These are phyloP conservation scores for Rosa multiflora DNA, from an alignment of 306 rosid species.

Conservation along the genomic window DNA sequence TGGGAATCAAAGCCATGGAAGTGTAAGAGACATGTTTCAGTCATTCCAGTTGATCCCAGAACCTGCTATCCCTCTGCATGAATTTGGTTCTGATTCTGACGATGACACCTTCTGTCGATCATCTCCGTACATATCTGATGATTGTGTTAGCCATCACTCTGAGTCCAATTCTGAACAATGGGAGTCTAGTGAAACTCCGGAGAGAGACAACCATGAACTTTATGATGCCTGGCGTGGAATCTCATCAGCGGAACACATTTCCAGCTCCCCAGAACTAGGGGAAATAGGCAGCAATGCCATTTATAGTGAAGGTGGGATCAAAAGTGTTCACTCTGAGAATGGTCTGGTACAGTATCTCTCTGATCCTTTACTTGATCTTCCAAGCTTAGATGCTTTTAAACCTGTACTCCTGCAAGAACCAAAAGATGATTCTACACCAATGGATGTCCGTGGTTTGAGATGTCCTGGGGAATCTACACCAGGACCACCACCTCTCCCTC, in stretches of 20 bases:
- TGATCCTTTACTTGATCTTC: slow-evolving; percentile 67
- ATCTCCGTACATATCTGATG: slow-evolving; percentile 72
- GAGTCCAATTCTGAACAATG: slow-evolving; percentile 78
- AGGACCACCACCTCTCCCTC: slow-evolving; percentile 72
- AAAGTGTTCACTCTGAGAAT: slow-evolving; percentile 24
- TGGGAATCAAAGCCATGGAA: slow-evolving; percentile 58
- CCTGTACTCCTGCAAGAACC: slow-evolving; percentile 39
- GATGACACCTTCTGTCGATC: slow-evolving; percentile 96
- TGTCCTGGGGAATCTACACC: slow-evolving; percentile 44
- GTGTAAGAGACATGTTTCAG: slow-evolving; percentile 61
- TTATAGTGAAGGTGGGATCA: slow-evolving; percentile 35
- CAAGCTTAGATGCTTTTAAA: slow-evolving; percentile 62
- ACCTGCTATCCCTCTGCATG: slow-evolving; percentile 56
- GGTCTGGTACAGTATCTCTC: slow-evolving; percentile 50
- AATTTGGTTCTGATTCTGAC: slow-evolving; percentile 62
- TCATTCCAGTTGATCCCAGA: slow-evolving; percentile 89
- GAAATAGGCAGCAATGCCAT: slow-evolving; percentile 34
- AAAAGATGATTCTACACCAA: slow-evolving; percentile 27
- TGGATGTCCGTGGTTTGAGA: slow-evolving; percentile 28
- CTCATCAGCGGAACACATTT: slow-evolving; percentile 48
- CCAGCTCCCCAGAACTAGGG: slow-evolving; percentile 37
- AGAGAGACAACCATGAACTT: slow-evolving; percentile 45
- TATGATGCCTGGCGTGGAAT: slow-evolving; percentile 49
- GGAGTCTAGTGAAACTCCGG: slow-evolving; percentile 70
- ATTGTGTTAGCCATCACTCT: slow-evolving; percentile 64